Conservation (phyloP, 139 green algal species). For the Chlorella vulgaris region DNA sequence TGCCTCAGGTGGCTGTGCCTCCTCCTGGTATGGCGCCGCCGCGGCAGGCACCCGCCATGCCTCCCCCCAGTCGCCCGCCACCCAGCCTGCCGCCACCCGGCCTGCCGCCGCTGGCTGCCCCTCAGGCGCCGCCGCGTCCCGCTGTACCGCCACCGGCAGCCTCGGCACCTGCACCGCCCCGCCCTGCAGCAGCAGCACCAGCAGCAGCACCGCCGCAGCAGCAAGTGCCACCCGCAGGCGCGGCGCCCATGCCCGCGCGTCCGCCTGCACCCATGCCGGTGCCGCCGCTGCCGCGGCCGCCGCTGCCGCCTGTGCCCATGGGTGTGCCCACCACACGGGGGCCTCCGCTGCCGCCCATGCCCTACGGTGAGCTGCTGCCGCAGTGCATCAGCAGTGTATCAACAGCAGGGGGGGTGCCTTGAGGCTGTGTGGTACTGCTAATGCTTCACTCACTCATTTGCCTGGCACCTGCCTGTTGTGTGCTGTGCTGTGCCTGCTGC, state of each 20-base stretch:
- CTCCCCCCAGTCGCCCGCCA: not conserved
- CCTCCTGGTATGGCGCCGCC: conserved; percentile 5
- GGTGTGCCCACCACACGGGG: not conserved
- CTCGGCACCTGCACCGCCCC: not conserved
- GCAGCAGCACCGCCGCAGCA: not conserved
- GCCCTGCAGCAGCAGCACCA: not conserved
- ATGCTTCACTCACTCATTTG: not conserved
- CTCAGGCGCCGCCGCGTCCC: conserved; percentile 27
- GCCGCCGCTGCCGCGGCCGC: not conserved
- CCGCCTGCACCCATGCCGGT: not conserved
- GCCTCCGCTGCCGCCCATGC: conserved; percentile 14
- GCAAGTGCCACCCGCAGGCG: not conserved
- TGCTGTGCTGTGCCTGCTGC: not conserved
- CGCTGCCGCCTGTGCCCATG: not conserved
- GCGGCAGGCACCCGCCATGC: not conserved
- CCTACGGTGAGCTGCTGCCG: not conserved
- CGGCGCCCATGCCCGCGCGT: not conserved
- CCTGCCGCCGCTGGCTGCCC: conserved; percentile 28
- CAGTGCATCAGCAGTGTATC: not conserved
- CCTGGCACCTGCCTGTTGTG: not conserved
- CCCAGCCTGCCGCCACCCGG: not conserved
- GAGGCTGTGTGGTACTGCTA: not conserved
- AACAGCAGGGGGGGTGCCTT: no score
- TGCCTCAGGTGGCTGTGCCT: conserved; percentile 10
- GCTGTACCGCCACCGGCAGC: not conserved